Evolutionary conservation across 78 protist species (phyloP), one percentile per base, ranked within the genome.

Genomic region (Dictyostelium firmibasis): DNA sequence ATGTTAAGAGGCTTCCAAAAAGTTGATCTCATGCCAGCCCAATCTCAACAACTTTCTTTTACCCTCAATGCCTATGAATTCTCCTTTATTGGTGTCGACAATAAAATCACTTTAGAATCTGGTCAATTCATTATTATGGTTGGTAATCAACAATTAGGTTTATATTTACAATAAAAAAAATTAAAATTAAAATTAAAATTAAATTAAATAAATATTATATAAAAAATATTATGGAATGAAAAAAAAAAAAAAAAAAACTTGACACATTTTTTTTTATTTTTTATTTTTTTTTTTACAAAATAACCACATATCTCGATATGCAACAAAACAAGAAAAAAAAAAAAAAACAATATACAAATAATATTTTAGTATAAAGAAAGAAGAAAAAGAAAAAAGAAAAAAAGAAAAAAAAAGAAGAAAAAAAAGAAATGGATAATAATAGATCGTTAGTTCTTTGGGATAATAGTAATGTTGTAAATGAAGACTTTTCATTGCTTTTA

Each of bases 1-100:
- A 78, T 94, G 97, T 57, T 94, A 3, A 50, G 69, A 57, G 74
- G 62, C 13, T 86, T 87, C 35, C 31, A 53, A 27, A 94, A 94
- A 81, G 81, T 94, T 35, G 91, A 81, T 25, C 69, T 94, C 11
- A 72, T 23, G 31, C 91, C 94, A 35, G 60, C 27, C 23, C 35
- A 94, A 70, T 62, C 93, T 20, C 27, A 13, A 7, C 35, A 20
- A 2, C 41, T 87, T 9, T 10, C 70, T n/a, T 83, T 92, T 35
- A n/a, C 62, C 8, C 53, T 92, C 23, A 20, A 16, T 7, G 33
- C 64, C 23, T 82, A 36, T 18, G 96, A 92, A 33, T 92, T 92
- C 38, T 85, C 92, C 31, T 92, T 69, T 43, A 85, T 92, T 70
- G 87, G 75, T 47, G 38, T 31, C 33, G 96, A 92, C 47, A 33